Evolutionary conservation across 176 grass and related monocot species (phyloP), one percentile per base, ranked within the genome.

Genomic region (sorghum (Sorghum bicolor)): DNA sequence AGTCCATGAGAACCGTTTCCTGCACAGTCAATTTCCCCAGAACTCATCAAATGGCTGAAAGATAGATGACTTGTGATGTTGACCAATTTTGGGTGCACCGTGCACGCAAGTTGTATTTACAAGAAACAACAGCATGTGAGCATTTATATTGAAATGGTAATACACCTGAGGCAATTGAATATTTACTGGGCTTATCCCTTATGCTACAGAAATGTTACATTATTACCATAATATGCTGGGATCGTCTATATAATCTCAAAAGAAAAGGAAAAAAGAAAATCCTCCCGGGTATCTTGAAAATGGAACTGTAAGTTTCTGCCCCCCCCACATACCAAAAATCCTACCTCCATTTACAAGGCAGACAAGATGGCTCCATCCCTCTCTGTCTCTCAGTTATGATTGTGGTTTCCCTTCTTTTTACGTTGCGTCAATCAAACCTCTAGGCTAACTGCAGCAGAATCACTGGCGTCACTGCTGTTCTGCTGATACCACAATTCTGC

Each of bases 401-500:
- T 69, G 13, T 75, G 39, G 9, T 90, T 90, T 74, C n/a, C 36
- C 67, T 50, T 75, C 69, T 50, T 19, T 86, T 90, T 67, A 9
- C 36, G 45, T 50, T 80, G 75, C 10, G 20, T 41, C 47, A 57
- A 64, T 99, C 83, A 99, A 87, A 89, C 89, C 82, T 96, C 89
- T 90, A 92, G 53, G 81, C 57, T 94, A 74, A 94, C 67, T 10
- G 85, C 74, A 60, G 87, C 84, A 72, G 63, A 84, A 84, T 99
- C 96, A 43, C 26, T 16, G n/a, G 72, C 76, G 63, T 99, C 96
- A 77, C 77, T 94, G 82, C 68, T 94, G 58, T 96, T 99, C 83
- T 99, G 93, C 36, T 99, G 93, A 39, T 86, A 92, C 96, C 93
- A 99, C 38, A 99, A 74, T 63, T 96, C 89, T 8, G 96, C 87